Base-by-base conservation (phyloP, 148 eudicot genomes). In the Fagopyrum tataricum region DNA sequence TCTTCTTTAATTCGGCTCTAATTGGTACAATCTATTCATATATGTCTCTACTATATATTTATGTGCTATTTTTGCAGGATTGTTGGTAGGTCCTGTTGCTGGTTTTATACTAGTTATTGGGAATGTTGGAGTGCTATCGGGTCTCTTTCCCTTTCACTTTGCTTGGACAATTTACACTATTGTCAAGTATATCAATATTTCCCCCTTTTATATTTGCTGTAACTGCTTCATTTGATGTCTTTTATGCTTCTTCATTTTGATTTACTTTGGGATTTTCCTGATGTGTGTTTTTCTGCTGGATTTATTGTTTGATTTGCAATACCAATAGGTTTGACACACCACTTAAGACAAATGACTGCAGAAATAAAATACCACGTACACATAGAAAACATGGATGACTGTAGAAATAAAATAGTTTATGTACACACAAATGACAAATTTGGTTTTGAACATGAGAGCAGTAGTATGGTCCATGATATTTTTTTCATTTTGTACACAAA, bases 21-120 rank as follows among this genome's bases (percentile, higher is more conserved):
- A 46, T 41, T 44, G 76, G 18, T 21, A 41, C 74, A 58, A 52
- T 70, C 24, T 17, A 31, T 23, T 56, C 64, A 51, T 51, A 51
- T n/a, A 51, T 51, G n/a, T 56, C 20, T 47, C 44, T 41, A 7
- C 44, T 41, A 4, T 72, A 67, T 11, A 43, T 48, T 70, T 31
- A 31, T 31, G 37, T 31, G 37, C 53, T 70, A 40, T 53, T 58
- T 39, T 43, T 77, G 77, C 85, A 94, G 97, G 93, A 77, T 58
- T 94, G 75, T n/a, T 91, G 78, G 88, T 95, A 79, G 98, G 97
- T 81, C 97, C 96, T 69, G 77, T 94, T 85, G 96, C 97, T 75
- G 84, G 82, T 73, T 70, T 91, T 67, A 82, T 91, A 70, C 79
- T 95, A 76, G 90, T 95, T 31, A 67, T 87, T 49, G 97, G 98